phyloP scores from a whole-genome alignment of 225 moss, liverwort and hornwort species.

The Climacium dendroides region DNA sequence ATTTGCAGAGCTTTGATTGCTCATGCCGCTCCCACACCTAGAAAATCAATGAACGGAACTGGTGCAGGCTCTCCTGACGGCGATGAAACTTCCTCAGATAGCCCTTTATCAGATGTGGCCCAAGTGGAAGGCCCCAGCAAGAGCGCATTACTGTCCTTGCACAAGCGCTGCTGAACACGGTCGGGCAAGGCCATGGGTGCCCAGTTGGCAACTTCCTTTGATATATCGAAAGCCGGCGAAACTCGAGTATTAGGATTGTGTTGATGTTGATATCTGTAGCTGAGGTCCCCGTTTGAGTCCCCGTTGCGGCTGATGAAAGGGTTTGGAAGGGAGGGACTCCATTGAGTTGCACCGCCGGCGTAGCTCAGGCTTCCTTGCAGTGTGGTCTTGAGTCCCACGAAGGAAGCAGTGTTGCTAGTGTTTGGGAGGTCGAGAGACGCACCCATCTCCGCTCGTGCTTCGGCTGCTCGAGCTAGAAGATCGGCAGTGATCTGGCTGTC shows the following conservation, averaged over 20 bases:
- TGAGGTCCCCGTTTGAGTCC: background rate
- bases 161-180: background rate
- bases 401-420: background rate
- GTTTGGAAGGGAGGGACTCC: conserved; percentile 18
- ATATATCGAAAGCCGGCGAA: background rate
- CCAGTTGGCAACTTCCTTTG: background rate
- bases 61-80: conserved; percentile 13
- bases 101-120: background rate
- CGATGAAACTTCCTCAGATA: background rate
- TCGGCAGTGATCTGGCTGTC: conserved; percentile 24
- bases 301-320: background rate
- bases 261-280: background rate
- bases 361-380: conserved; percentile 37
- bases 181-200: background rate
- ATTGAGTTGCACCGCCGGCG: conserved; percentile 31
- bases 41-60: conserved; percentile 53
- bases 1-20: background rate
- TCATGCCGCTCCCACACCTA: conserved; percentile 56
- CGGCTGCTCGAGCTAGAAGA: conserved; percentile 21
- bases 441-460: conserved; percentile 20
- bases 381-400: conserved; percentile 43
- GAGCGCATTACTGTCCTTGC: conserved; percentile 1
- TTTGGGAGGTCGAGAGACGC: background rate
- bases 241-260: background rate
- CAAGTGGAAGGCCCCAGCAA: conserved; percentile 3